phyloP scores from a whole-genome alignment of 805 yeast genomes.

The Wickerhamia fluorescens region DNA sequence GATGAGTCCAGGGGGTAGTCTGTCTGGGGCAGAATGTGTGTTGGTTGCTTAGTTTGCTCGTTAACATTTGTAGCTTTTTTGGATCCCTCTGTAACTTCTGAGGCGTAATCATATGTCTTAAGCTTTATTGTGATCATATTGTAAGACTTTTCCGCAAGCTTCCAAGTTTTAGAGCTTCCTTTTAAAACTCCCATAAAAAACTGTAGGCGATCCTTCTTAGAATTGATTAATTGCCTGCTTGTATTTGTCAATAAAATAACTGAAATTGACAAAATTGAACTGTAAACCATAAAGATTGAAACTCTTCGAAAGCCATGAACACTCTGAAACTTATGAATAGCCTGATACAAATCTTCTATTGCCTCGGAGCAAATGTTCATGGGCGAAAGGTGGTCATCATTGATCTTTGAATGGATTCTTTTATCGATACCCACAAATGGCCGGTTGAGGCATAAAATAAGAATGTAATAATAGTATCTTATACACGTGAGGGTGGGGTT shows the following conservation, averaged over 20 bases:
- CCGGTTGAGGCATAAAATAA: conserved; percentile 50
- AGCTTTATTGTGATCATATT: conserved; percentile 31
- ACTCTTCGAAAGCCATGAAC: conserved; percentile 36
- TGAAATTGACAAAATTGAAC: conserved; percentile 40
- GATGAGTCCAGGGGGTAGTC: too few species aligned
- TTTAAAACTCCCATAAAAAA: conserved; percentile 35
- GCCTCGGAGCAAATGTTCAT: conserved; percentile 29
- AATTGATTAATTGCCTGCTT: conserved; percentile 16
- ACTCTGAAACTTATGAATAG: conserved; percentile 28
- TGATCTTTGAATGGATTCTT: conserved; percentile 7
- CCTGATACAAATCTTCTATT: conserved; percentile 35
- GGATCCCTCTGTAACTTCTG: too few species aligned
- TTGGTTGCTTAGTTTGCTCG: too few species aligned
- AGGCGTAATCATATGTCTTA: conserved; percentile 12
- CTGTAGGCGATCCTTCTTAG: conserved; percentile 22
- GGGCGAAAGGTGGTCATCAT: conserved; percentile 19
- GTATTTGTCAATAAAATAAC: conserved; percentile 31
- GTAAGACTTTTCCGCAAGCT: conserved; percentile 39
- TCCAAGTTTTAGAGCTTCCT: conserved; percentile 42
- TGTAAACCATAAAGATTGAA: conserved; percentile 42
- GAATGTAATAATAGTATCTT: conserved; percentile 52
- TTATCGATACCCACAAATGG: conserved; percentile 44
- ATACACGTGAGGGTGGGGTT: conserved; percentile 50
- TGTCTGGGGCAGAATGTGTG: too few species aligned
- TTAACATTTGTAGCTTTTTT: too few species aligned